A percentile compares a stretch with the other conserved stretches of the same genome.
Conservation (phyloP, 768 basidiomycete species). For the button mushroom (Agaricus bisporus) region DNA sequence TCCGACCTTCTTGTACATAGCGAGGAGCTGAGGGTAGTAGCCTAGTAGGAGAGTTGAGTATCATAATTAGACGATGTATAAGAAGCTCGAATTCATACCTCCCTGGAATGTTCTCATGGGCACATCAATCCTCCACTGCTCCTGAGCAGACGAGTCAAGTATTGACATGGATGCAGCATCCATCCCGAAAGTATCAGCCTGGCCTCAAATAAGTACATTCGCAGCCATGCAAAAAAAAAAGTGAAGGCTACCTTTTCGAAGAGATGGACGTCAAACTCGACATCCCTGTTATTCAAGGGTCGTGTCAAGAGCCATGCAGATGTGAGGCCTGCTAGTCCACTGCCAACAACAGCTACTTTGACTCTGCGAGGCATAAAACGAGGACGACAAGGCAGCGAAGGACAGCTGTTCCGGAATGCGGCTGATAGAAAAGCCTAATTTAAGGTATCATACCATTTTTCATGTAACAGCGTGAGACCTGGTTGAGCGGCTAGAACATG, state of each 20-base stretch:
- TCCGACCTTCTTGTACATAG: conserved; percentile 56
- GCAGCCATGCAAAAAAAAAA: not conserved
- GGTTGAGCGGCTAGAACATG: too few relatives aligned
- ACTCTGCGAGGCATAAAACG: conserved; percentile 31
- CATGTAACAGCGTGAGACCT: too few relatives aligned
- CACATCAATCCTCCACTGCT: conserved; percentile 60
- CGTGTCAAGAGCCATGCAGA: conserved; percentile 52
- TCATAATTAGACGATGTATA: not conserved
- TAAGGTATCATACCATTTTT: too few relatives aligned
- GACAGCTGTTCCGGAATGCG: not conserved
- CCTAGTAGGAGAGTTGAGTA: conserved; percentile 32
- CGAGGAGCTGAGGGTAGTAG: conserved; percentile 67
- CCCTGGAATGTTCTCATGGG: conserved; percentile 83
- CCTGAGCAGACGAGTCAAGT: conserved; percentile 25
- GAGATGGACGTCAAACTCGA: conserved; percentile 60
- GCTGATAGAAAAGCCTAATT: not conserved
- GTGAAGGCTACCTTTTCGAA: conserved; percentile 56
- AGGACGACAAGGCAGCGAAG: not conserved
- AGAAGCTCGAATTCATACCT: conserved; percentile 33
- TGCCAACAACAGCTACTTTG: conserved; percentile 66
- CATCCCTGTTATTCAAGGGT: conserved; percentile 25
- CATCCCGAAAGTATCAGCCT: conserved; percentile 61
- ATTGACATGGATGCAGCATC: conserved; percentile 56
- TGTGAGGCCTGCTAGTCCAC: conserved; percentile 69
- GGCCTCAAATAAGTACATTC: not conserved